A percentile compares a stretch with the other conserved stretches of the same genome.
These are phyloP conservation scores for Gentiana dahurica DNA, from an alignment of 257 asterid species.

Conservation along the genomic window DNA sequence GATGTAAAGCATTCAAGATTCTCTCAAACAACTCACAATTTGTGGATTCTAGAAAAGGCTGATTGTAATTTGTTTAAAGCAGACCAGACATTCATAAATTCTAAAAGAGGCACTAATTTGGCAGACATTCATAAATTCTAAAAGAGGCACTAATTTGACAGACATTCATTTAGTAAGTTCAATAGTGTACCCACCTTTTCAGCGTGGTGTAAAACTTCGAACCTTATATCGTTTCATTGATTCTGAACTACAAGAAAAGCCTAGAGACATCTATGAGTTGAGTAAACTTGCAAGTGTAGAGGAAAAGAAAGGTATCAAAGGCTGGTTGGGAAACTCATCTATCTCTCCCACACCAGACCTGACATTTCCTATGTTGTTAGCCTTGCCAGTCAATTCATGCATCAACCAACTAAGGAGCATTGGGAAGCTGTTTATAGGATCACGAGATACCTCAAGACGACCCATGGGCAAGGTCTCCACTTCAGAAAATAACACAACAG, in stretches of 20 bases:
- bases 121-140: too few relatives aligned
- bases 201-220: conserved; percentile 22
- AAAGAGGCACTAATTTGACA: too few relatives aligned
- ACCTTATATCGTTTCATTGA: conserved; percentile 27
- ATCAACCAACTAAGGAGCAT: too few relatives aligned
- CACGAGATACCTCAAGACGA: too few relatives aligned
- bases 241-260: conserved; percentile 27
- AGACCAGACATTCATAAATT: conserved; percentile 16
- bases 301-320: neutral
- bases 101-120: conserved; percentile 13
- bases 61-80: conserved; percentile 25
- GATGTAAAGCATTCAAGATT: conserved; percentile 23
- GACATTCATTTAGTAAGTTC: conserved; percentile 15
- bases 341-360: too few relatives aligned
- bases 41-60: conserved; percentile 25
- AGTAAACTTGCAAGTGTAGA: neutral
- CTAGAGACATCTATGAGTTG: conserved; percentile 8
- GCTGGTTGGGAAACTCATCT: too few relatives aligned
- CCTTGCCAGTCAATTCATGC: too few relatives aligned
- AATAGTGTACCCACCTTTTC: conserved; percentile 17
- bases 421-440: too few relatives aligned
- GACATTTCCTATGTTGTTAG: too few relatives aligned
- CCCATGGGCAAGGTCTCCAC: too few relatives aligned
- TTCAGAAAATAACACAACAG: too few relatives aligned
- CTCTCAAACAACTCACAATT: conserved; percentile 26